Conservation (phyloP, 495 filamentous ascomycete species). For the Penicillium nucicola region DNA sequence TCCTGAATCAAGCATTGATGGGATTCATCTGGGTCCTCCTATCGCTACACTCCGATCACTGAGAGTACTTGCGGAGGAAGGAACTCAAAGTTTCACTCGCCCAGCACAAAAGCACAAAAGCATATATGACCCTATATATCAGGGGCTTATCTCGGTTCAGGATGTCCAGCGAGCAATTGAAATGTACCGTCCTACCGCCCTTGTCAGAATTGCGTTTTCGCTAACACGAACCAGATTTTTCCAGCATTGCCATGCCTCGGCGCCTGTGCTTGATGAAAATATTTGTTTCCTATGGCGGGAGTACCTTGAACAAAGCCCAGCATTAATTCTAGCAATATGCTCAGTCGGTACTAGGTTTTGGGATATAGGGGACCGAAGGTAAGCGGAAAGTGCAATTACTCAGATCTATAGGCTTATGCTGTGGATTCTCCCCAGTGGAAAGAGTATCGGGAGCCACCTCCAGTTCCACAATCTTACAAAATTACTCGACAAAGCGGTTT, state of each 20-base stretch:
- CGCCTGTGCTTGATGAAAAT: slow-evolving; percentile 10
- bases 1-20: slow-evolving; percentile 5
- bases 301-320: neutral
- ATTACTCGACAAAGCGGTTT: slow-evolving; percentile 17
- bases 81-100: too few relatives aligned
- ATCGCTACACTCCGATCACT: slow-evolving; percentile 17
- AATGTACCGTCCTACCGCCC: neutral
- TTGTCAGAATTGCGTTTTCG: neutral
- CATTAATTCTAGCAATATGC: slow-evolving; percentile 15
- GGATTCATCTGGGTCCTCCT: slow-evolving; percentile 13
- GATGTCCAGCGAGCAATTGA: slow-evolving; percentile 12
- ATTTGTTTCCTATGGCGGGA: slow-evolving; percentile 10
- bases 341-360: slow-evolving; percentile 16
- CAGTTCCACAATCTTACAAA: slow-evolving; percentile 6
- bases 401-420: neutral
- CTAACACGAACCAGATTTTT: slow-evolving; percentile 8
- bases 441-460: neutral
- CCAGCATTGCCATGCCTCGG: slow-evolving; percentile 13
- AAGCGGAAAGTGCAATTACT: neutral
- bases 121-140: slow-evolving; percentile 6
- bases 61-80: slow-evolving; percentile 6
- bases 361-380: slow-evolving; percentile 1
- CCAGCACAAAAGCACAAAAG: too few relatives aligned
- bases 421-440: neutral
- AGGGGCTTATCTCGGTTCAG: slow-evolving; percentile 1